A percentile compares a stretch with the other conserved stretches of the same genome.
phyloP scores from a whole-genome alignment of 495 filamentous ascomycete genomes.

The Aspergillus funiculosus region DNA sequence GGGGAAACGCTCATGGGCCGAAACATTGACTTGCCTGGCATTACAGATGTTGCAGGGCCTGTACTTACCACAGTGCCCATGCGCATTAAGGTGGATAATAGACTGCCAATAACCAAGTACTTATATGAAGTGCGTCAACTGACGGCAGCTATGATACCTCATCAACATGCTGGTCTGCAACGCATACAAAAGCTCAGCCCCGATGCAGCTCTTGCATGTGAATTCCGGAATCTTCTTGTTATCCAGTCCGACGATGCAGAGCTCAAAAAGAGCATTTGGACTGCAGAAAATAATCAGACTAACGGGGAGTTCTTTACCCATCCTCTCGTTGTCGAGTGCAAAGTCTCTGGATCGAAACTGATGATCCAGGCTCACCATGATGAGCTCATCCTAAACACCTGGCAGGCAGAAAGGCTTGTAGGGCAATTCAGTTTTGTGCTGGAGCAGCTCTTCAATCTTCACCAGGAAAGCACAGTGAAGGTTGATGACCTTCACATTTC shows the following conservation, averaged over 20 bases:
- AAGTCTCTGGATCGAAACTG: slow-evolving; percentile 26
- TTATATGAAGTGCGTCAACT: slow-evolving; percentile 38
- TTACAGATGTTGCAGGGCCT: slow-evolving; percentile 48
- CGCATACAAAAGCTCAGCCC: slow-evolving; percentile 35
- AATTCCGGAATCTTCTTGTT: slow-evolving; percentile 57
- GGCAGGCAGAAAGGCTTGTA: slow-evolving; percentile 30
- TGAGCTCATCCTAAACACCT: slow-evolving; percentile 33
- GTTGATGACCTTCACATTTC: slow-evolving; percentile 30
- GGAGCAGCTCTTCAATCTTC: slow-evolving; percentile 26
- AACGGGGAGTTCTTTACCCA: slow-evolving; percentile 46
- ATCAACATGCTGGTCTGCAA: slow-evolving; percentile 43
- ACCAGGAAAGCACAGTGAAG: slow-evolving; percentile 24
- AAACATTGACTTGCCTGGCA: slow-evolving; percentile 44
- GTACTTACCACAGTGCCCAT: slow-evolving; percentile 49
- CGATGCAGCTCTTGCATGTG: slow-evolving; percentile 47
- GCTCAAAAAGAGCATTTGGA: slow-evolving; percentile 32
- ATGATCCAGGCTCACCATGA: slow-evolving; percentile 34
- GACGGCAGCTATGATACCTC: slow-evolving; percentile 45
- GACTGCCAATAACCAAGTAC: slow-evolving; percentile 32
- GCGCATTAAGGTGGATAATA: slow-evolving; percentile 38
- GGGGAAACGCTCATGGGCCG: slow-evolving; percentile 52
- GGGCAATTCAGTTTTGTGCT: slow-evolving; percentile 34
- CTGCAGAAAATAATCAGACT: slow-evolving; percentile 41
- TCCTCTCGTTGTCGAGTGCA: slow-evolving; percentile 45
- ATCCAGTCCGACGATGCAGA: slow-evolving; percentile 42